Base-by-base conservation (phyloP, 2,329 filamentous ascomycete species). In the Neonectria hederae region DNA sequence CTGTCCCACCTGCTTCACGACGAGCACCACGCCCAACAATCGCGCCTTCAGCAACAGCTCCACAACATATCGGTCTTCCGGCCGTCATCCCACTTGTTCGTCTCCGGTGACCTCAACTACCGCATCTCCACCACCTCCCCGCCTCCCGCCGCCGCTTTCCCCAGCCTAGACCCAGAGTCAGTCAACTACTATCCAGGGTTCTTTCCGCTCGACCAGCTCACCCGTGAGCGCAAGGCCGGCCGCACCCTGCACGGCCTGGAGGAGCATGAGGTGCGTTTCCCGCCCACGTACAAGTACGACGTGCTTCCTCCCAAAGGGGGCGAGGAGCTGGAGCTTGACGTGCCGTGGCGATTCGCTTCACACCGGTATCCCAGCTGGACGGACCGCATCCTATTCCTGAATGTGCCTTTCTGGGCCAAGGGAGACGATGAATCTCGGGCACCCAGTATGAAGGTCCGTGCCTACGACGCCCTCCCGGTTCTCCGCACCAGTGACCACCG, bases 61-160 rank as follows among this genome's bases (percentile, higher is more conserved):
- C 84, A 87, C 70, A 78, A 86, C 68, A 81, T 88, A 43, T 89
- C 88, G 35, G 87, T 98, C 60, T 97, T 94, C 81, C 88, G 87
- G 54, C 88, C 92, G 1, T 86, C 85, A 4, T 89, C 89, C 4
- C 89, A 97, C 76, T 83, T 97, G 1, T 97, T 98, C 76, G 84
- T 98, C 51, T 91, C 90, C 0, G 96, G 96, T 24, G 96, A 99
- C 77, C 86, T 99, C 65, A 99, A 99, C 83, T 99, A 99, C 80
- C 91, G 96, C 70, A 97, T 95, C 19, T 88, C 90, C 8, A 86
- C 89, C 66, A 85, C 83, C 0, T 82, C 85, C 0, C 94, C 94
- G 0, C 81, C 83, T 0, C 81, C 86, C 0, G 79, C 83, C 2
- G 89, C 92, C 54, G 83, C 73, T 54, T 93, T 86, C 87, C 96